These are phyloP conservation scores for Berberis thunbergii DNA, from an alignment of 164 flowering plant species.

Conservation along the genomic window DNA sequence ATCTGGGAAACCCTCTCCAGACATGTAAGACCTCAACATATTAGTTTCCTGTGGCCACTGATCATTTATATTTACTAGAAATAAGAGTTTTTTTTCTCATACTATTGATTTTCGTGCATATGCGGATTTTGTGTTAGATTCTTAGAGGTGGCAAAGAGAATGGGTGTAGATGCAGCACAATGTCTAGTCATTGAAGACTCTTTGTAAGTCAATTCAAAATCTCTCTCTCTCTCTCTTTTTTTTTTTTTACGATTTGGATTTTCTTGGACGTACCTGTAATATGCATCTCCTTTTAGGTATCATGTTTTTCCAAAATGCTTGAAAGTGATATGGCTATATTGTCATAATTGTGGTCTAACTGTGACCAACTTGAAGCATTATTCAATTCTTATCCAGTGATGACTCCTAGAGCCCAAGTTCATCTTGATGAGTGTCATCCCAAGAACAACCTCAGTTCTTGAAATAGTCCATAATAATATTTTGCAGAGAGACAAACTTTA, in stretches of 20 bases:
- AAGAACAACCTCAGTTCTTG: too few relatives aligned
- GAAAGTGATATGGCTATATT: too few relatives aligned
- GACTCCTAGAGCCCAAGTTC: too few relatives aligned
- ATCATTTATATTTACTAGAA: background rate
- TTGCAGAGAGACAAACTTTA: too few relatives aligned
- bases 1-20: conserved; percentile 69
- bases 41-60: background rate
- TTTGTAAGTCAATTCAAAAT: conserved; percentile 32
- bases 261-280: background rate
- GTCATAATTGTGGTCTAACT: too few relatives aligned
- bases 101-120: background rate
- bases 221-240: background rate
- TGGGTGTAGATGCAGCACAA: conserved; percentile 36
- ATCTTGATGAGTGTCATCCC: too few relatives aligned
- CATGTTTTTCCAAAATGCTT: too few relatives aligned
- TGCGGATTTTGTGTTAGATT: conserved; percentile 29
- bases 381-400: too few relatives aligned
- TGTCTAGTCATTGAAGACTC: conserved; percentile 81
- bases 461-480: too few relatives aligned
- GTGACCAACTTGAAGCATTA: too few relatives aligned
- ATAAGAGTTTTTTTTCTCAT: background rate
- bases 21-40: conserved; percentile 36
- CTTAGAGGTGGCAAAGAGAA: conserved; percentile 64
- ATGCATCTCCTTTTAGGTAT: background rate
- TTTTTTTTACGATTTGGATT: background rate